These are phyloP conservation scores for Mucor mucedo DNA, from an alignment of 371 early-diverging fungal species.

Conservation along the genomic window DNA sequence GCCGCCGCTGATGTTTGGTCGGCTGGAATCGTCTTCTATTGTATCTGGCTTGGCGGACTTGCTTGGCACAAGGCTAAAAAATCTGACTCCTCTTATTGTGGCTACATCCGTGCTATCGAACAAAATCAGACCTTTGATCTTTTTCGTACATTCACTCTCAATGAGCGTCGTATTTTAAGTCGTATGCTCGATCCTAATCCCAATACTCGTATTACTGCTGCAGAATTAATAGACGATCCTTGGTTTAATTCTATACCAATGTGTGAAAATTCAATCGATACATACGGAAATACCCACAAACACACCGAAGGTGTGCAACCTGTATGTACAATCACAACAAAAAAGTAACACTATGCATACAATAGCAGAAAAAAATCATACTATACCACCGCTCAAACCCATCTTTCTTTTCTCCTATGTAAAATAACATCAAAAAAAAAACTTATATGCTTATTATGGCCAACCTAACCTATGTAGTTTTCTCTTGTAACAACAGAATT, in stretches of 20 bases:
- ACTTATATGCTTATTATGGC: neutral
- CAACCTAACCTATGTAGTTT: neutral
- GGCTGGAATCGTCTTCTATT: conserved; percentile 83
- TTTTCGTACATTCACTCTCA: conserved; percentile 61
- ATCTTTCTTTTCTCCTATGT: conserved; percentile 5
- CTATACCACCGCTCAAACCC: conserved; percentile 6
- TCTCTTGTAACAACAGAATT: neutral
- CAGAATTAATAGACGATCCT: conserved; percentile 62
- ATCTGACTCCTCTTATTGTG: conserved; percentile 64
- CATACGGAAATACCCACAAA: conserved; percentile 12
- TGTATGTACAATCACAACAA: conserved; percentile 17
- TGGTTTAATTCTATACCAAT: conserved; percentile 72
- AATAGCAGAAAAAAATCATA: neutral
- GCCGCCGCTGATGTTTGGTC: conserved; percentile 84
- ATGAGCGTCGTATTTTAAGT: conserved; percentile 60
- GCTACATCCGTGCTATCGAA: conserved; percentile 50
- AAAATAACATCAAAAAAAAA: neutral
- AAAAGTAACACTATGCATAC: conserved; percentile 1
- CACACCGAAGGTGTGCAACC: conserved; percentile 32
- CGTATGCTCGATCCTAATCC: conserved; percentile 55
- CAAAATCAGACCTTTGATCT: conserved; percentile 60
- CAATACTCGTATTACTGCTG: conserved; percentile 57
- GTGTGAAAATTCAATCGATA: conserved; percentile 24
- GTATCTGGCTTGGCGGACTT: conserved; percentile 56
- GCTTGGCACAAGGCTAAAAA: conserved; percentile 77